Evolutionary conservation across 768 basidiomycete genomes (phyloP).

Genomic region (Leccinum uliginosum): DNA sequence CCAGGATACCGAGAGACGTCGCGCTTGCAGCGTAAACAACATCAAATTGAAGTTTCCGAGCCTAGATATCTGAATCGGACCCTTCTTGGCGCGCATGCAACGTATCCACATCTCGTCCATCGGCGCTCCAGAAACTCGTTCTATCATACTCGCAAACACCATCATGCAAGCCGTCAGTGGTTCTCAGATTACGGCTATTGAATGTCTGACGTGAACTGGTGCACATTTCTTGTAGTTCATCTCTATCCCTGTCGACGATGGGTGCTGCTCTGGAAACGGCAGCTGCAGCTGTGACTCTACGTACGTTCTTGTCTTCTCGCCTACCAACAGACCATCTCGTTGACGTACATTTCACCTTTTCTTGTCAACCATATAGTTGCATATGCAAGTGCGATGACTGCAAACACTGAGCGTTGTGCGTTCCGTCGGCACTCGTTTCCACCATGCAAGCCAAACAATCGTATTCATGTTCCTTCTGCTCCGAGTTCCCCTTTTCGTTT

Average conservation of each 20-base stretch:
- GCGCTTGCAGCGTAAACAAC: background rate
- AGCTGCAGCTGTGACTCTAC: slow-evolving; percentile 12
- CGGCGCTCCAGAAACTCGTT: background rate
- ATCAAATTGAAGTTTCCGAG: background rate
- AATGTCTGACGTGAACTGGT: background rate
- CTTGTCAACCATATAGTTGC: slow-evolving; percentile 5
- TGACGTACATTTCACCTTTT: background rate
- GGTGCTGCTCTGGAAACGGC: slow-evolving; percentile 13
- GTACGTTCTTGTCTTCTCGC: background rate
- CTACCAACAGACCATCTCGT: background rate
- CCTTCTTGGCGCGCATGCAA: background rate
- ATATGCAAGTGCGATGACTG: slow-evolving; percentile 17
- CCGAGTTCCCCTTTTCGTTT: too few species aligned
- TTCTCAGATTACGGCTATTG: background rate
- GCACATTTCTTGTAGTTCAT: slow-evolving; percentile 1
- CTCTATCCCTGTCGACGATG: slow-evolving; percentile 10
- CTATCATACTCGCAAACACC: background rate
- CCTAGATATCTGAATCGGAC: slow-evolving; percentile 3
- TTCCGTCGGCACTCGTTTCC: background rate
- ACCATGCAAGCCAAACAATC: background rate
- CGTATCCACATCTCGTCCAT: background rate
- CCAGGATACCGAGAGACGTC: background rate
- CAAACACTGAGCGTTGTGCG: slow-evolving; percentile 9
- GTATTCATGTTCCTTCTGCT: too few species aligned
- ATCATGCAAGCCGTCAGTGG: slow-evolving; percentile 19